Evolutionary conservation across 2,329 filamentous ascomycete genomes (phyloP), one percentile per base, ranked within the genome.

Genomic region (Hypoxylon sp.): DNA sequence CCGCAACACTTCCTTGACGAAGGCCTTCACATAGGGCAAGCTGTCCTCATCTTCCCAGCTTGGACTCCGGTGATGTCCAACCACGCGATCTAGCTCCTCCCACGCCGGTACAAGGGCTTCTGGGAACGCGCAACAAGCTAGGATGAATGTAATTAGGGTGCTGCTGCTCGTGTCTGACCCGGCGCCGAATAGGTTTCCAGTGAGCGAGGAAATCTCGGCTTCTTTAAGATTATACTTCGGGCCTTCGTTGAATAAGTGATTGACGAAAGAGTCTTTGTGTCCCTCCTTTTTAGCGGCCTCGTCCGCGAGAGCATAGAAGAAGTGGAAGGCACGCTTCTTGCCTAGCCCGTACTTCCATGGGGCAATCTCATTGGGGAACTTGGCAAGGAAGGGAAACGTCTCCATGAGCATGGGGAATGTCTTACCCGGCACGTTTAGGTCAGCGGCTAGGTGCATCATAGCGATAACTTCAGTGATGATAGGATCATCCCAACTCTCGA

Each of bases 381-480:
- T 81, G 19, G 84, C 81, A 11, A 86, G 79, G 39, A 82, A 74
- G 1, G 84, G 84, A 60, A 87, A 87, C 0, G 85, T 87, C 74
- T 88, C 86, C 80, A 88, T 82, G 29, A 89, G 75, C 84, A 84
- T 87, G 24, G 85, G 87, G 71, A 86, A 88, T 0, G 77, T 83
- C 73, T 86, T 86, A 7, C 84, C 84, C 0, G 84, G 82, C 51
- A 86, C 84, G 69, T 85, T 86, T 21, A 89, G 77, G 61, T 87
- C 86, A 1, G 86, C 87, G 0, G 87, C 86, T 59, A 86, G 81
- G 63, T 89, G 84, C 82, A 89, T 85, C 32, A 86, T 78, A 0
- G 85, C 83, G 63, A 89, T 85, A n/a, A 86, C 87, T 73, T 89
- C 86, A 2, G 86, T 87, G 66, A 88, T 85, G 72, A 87, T 87